Evolutionary conservation across 495 filamentous ascomycete genomes (phyloP).

Genomic region (Parachaetomium inaequale): DNA sequence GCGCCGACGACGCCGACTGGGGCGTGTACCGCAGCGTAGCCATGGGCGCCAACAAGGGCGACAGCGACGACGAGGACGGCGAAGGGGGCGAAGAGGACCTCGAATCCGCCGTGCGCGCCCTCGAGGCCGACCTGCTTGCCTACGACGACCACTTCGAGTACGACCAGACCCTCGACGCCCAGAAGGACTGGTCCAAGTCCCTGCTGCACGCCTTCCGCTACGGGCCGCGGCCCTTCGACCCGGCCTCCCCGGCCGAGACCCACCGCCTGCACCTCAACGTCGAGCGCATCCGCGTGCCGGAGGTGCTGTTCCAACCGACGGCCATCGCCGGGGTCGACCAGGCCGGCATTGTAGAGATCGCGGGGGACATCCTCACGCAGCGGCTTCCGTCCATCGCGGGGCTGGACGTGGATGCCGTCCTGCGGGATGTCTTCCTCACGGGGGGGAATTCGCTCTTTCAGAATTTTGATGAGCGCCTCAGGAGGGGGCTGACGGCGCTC

Average conservation of each 20-base stretch:
- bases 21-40: conserved; percentile 90
- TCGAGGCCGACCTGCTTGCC: conserved; percentile 80
- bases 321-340: conserved; percentile 91
- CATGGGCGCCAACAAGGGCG: conserved; percentile 59
- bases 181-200: conserved; percentile 89
- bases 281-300: conserved; percentile 92
- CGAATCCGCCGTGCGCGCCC: conserved; percentile 59
- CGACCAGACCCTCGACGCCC: conserved; percentile 83
- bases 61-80: conserved; percentile 70
- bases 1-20: conserved; percentile 97
- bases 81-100: conserved; percentile 92
- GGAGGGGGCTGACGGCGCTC: conserved; percentile 64
- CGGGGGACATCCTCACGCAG: conserved; percentile 76
- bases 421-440: conserved; percentile 87
- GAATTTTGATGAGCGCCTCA: conserved; percentile 80
- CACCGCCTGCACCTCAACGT: conserved; percentile 94
- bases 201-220: conserved; percentile 84
- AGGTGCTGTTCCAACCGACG: conserved; percentile 90
- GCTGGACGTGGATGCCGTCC: conserved; percentile 54
- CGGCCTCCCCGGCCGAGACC: conserved; percentile 70
- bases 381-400: conserved; percentile 57
- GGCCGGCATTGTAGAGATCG: conserved; percentile 86
- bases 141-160: conserved; percentile 87
- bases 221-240: conserved; percentile 81
- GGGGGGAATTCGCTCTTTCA: conserved; percentile 87